Base-by-base conservation (phyloP, 2,329 filamentous ascomycete genomes). In the Penicillium hordei region DNA sequence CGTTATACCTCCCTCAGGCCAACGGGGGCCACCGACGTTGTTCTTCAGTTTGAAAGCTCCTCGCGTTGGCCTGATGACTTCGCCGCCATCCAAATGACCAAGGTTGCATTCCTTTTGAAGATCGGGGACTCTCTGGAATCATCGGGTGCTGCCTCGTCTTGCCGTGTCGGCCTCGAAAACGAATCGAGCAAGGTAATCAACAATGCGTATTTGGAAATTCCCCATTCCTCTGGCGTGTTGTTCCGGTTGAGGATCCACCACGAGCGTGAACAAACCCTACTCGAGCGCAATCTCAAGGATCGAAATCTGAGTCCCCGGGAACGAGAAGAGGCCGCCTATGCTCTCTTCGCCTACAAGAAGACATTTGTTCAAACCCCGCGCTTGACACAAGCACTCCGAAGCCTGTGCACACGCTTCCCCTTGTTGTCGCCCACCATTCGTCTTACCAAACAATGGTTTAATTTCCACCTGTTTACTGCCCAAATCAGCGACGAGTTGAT, bases 61-160 rank as follows among this genome's bases (percentile, higher is more conserved):
- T 88, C 87, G 45, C 89, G 91, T 65, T 99, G 94, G 94, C 94
- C 94, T 0, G 93, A 97, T 70, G 91, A 95, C 69, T 77, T 97
- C 9, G 85, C 85, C 4, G 93, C 93, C 5, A 96, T 97, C 55
- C 94, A 99, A 73, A 86, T 92, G 69, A 93, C 92, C 13, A 99
- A 99, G 75, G 84, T 95, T 39, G 94, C 95, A 4, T 96, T 99
- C 70, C 81, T 90, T 10, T 74, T 89, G 9, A 88, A 86, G 67
- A 86, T 96, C 56, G 86, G 87, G 49, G 86, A 88, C 51, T 82
- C 94, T 4, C 77, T 97, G 4, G 85, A 87, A 66, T 81, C 84
- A 19, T 76, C 81, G 3, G 84, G 87, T 39, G 79, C 83, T 42
- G 39, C 39, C 23, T 81, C 91, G 40, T 84, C 79, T 29, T 86